Percentiles rank a stretch among this genome's conserved stretches.
These are phyloP conservation scores for Metarhizium sp. DNA, from an alignment of 2,329 filamentous ascomycete genomes.

Conservation along the genomic window DNA sequence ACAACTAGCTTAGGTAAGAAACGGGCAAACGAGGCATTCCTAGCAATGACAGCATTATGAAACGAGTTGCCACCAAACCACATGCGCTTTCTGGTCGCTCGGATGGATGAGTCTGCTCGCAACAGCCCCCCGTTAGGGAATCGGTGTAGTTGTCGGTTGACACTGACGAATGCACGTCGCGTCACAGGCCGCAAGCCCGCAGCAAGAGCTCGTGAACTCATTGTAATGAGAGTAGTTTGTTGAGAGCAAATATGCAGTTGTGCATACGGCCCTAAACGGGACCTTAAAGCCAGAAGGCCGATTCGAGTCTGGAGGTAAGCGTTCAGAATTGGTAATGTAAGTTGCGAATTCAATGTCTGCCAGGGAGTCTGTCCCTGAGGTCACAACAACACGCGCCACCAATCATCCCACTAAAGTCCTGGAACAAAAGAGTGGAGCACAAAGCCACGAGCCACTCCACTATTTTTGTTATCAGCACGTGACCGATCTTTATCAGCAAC, in stretches of 20 bases:
- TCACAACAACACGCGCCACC: not conserved
- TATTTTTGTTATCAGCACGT: conserved; percentile 5
- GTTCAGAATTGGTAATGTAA: not conserved
- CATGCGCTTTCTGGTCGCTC: conserved; percentile 51
- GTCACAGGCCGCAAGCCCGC: conserved; percentile 60
- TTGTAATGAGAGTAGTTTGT: conserved; percentile 11
- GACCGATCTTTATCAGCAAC: conserved; percentile 15
- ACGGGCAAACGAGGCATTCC: conserved; percentile 55
- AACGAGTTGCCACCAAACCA: conserved; percentile 79
- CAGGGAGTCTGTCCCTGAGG: not conserved
- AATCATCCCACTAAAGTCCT: not conserved
- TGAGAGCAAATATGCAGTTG: not conserved
- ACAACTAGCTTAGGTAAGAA: conserved; percentile 79
- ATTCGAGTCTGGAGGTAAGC: not conserved
- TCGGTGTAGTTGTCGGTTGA: conserved; percentile 56
- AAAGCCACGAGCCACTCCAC: not conserved
- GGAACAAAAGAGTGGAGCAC: not conserved
- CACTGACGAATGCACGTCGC: conserved; percentile 47
- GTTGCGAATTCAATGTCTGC: not conserved
- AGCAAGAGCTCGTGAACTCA: conserved; percentile 44
- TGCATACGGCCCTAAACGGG: not conserved
- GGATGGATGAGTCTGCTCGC: conserved; percentile 52
- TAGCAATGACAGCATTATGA: conserved; percentile 63
- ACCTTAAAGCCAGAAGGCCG: not conserved
- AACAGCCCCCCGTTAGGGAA: conserved; percentile 61